Evolutionary conservation across 1,139 yeast genomes (phyloP), one percentile per base, ranked within the genome.

Genomic region (Blastobotrys apis): DNA sequence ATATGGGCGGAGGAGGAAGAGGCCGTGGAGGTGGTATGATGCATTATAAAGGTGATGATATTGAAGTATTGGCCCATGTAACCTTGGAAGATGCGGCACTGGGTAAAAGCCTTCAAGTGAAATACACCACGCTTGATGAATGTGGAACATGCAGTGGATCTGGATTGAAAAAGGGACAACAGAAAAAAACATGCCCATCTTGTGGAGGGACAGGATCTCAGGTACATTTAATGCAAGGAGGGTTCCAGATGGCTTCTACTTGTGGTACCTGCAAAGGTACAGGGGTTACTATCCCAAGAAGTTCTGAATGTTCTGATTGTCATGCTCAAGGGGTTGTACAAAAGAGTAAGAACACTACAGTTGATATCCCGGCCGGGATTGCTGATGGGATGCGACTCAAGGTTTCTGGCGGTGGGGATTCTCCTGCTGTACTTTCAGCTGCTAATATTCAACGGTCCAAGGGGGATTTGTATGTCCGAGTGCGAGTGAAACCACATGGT

Each of bases 161-260:
- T 21, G 99, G 99, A 3, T 67, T 92, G 66, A 86, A 90, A 63
- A 60, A 72, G 5, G 94, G 94, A 19, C 81, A 80, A 51, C 75
- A 78, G 63, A 84, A 86, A 63, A 70, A 80, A 16, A 85, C 95
- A 0, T 92, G 98, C 72, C 71, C 79, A 2, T 70, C 86, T 2
- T 92, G 99, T 71, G 90, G 88, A 47, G 99, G 99, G 47, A 77
- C 95, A 0, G 99, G 99, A 6, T 84, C 90, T 38, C 79, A 84
- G 20, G 84, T 90, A 19, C 97, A 90, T 59, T 72, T 79, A 46
- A 75, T 88, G 63, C 82, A 81, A 55, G 97, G 95, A 8, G 97
- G 97, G 0, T 94, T 92, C 77, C 97, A 90, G 58, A 88, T 94
- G 96, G 81, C 95, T 2, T 81, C 95, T 3, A 87, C 97, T 12